phyloP scores from a whole-genome alignment of 352 stramenopile species.

The Thraustochytrium aureum region DNA sequence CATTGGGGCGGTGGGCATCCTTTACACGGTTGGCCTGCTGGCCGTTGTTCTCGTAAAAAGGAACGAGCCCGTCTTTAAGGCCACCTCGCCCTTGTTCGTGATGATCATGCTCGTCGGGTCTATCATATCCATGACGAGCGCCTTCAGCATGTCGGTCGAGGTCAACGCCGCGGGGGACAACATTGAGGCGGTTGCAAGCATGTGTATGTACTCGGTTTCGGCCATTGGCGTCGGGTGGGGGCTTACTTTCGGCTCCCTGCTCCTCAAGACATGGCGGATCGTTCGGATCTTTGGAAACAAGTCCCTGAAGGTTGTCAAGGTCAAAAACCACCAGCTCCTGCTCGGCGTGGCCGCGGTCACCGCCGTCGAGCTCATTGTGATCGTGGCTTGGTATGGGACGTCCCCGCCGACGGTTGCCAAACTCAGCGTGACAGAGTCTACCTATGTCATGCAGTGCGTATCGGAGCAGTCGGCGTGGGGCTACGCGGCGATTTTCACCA shows the following conservation, averaged over 20 bases:
- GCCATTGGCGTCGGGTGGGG: neutral
- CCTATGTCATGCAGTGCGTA: neutral
- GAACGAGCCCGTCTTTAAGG: neutral
- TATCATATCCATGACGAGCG: neutral
- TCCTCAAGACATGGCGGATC: neutral
- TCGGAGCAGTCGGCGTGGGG: neutral
- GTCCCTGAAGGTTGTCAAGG: neutral
- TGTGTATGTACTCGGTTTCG: neutral
- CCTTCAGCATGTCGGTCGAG: neutral
- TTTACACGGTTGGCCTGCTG: neutral
- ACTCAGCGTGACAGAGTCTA: neutral
- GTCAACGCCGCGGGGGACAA: neutral
- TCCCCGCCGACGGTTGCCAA: neutral
- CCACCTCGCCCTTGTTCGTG: neutral
- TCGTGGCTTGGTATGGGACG: neutral
- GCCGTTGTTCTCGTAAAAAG: neutral
- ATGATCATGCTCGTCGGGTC: neutral
- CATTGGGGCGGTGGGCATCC: neutral
- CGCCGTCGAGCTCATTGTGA: neutral
- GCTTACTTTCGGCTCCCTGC: neutral
- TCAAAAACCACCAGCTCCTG: neutral
- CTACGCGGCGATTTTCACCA: neutral
- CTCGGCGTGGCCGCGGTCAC: neutral
- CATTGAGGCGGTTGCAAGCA: neutral
- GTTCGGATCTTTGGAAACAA: neutral